Evolutionary conservation across 176 grass and related monocot genomes (phyloP).

Genomic region (Bolboschoenus planiculmis): DNA sequence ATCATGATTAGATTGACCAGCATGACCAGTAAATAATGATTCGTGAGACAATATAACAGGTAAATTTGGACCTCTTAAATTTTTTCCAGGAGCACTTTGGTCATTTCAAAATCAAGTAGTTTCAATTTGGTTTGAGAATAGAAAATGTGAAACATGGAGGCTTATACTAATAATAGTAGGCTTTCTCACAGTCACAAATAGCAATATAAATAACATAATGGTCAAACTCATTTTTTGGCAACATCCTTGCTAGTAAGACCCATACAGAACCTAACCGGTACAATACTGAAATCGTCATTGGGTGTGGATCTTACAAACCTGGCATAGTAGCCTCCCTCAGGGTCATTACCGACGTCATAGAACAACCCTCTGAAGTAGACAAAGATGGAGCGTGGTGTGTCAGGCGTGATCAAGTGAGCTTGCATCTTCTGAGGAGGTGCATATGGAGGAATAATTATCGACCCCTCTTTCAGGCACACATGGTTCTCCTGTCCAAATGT

Average conservation of each 20-base stretch:
- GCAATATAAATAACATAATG: not conserved
- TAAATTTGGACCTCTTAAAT: not conserved
- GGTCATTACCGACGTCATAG: constrained; percentile 82
- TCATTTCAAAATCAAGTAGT: not conserved
- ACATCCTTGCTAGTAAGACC: not conserved
- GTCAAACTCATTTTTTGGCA: not conserved
- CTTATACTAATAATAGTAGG: not conserved
- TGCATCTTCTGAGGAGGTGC: constrained; percentile 90
- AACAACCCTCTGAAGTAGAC: constrained; percentile 79
- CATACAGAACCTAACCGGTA: not conserved
- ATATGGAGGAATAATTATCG: constrained; percentile 82
- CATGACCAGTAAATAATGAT: not conserved
- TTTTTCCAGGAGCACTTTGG: not conserved
- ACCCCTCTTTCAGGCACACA: constrained; percentile 82
- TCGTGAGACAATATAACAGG: not conserved
- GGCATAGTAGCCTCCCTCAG: constrained; percentile 81
- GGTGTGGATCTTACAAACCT: constrained; percentile 33
- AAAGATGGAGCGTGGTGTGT: constrained; percentile 74
- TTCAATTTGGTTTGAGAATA: not conserved
- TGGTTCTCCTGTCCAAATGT: constrained; percentile 84
- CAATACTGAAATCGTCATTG: not conserved
- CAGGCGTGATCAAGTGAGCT: constrained; percentile 58
- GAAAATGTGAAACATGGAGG: not conserved
- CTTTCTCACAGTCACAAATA: not conserved
- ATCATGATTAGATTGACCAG: not conserved